Base-by-base conservation (phyloP, 2,329 filamentous ascomycete species). In the Claviceps capensis region DNA sequence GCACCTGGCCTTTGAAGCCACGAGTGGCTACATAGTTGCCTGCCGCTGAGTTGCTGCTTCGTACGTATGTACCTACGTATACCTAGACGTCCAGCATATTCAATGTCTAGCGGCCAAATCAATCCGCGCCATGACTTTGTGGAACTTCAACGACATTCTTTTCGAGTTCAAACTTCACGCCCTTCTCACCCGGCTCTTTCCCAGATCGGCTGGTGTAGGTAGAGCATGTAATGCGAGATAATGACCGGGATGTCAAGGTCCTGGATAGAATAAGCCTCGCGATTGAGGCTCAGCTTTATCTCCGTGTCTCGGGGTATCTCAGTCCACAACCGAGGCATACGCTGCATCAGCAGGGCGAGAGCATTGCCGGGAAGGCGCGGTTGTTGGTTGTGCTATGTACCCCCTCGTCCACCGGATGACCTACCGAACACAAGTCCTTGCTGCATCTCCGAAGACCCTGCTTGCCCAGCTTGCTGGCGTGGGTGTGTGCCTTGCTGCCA, bases 381-480 rank as follows among this genome's bases (percentile, higher is more conserved):
- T 30, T 19, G 41, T 45, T 45, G 43, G 6, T 30, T 44, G 48
- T 51, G 48, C 30, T 17, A 4, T 23, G 22, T 26, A 26, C 26
- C 7, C 30, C 44, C 48, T 37, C 26, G 23, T 48, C 30, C 41
- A 49, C 53, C 56, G 56, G 56, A 57, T 55, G 56, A 52, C 54
- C 53, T 57, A 46, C 56, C 56, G 53, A 56, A 51, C 48, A 40
- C 42, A 51, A 48, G 48, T 42, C 48, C 48, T 52, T 52, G 36
- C 34, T 55, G 47, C 47, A 53, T 51, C 53, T 55, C 54, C 54
- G 56, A 57, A 56, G 42, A 55, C 56, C 56, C 54, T 57, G 54
- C 50, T 40, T 16, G 22, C 22, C 22, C 22, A 17, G 47, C 44
- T 47, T 48, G 49, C 23, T 11, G 36, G 47, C 44, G 50, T 48